Evolutionary conservation across 306 rosid species (phyloP), one percentile per base, ranked within the genome.

Genomic region (Adenanthera pavonina): DNA sequence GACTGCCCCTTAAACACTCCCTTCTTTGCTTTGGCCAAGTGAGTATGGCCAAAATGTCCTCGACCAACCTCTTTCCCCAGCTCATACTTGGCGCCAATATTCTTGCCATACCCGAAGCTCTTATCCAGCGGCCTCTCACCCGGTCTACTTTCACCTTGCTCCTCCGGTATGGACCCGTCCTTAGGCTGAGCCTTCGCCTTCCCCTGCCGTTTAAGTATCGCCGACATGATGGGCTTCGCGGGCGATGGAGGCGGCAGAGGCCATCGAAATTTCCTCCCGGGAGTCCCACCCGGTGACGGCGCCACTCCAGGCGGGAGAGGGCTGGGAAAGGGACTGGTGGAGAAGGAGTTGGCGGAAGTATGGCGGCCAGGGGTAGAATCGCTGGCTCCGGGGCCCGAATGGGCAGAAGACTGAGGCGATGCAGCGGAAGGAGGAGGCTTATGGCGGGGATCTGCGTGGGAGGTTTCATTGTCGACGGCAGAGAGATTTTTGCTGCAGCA

Each of bases 11-110:
- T 95, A 48, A 93, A 95, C 77, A 89, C 92, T 48, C 97, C 99
- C 67, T 90, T 95, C 86, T 87, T 93, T n/a, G 92, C 93, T 59
- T 86, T 93, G 2, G 97, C 97, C 92, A 87, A 80, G 62, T 97
- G 92, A 68, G 97, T 95, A 51, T 93, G 97, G 79, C 99, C 97
- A 60, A 95, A 93, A 89, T 95, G 99, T 43, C 99, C 99, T 78
- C 99, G 90, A 33, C 99, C 99, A 46, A 93, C 88, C 87, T 93
- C 97, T 74, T 87, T 95, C 81, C 97, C 99, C 47, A 95, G 72
- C 84, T 95, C 99, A 44, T 89, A 95, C 75, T 85, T 91, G 0
- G 95, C 94, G 54, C 90, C 95, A 72, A 93, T 85, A 86, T 93
- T 92, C 89, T 88, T 92, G 15, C 82, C 85, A 81, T 88, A 95